Evolutionary conservation across 1,284 basidiomycete genomes (phyloP), one percentile per base, ranked within the genome.

Genomic region (Ganoderma boninense): DNA sequence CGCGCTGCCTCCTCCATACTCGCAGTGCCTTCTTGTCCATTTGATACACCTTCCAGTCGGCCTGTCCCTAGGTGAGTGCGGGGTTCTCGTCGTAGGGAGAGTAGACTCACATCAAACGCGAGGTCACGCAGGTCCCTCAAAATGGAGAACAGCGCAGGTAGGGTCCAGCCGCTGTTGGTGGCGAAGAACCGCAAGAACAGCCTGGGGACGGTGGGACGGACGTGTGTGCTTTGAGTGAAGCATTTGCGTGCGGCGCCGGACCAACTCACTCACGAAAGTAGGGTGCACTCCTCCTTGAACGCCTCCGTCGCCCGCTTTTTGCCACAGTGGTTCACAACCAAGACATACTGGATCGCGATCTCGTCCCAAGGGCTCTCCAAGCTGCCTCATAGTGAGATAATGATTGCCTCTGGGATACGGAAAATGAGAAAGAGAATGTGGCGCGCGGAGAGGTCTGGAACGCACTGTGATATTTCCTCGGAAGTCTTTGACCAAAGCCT

Each of bases 1-100:
- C 97, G 85, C 0, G 97, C 95, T n/a, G 96, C 93, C 76, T 97
- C 96, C 77, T 99, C 97, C 86, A 97, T 92, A 71, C 89, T 92
- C 26, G 90, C 91, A 65, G 89, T 92, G 73, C 87, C 88, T 74
- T 87, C 88, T 75, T 88, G 86, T 73, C 85, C 85, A 70, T 86
- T 87, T 62, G 85, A 85, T 74, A 84, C 88, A 40, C 89, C 89
- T 72, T 91, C 86, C 42, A 87, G 73, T 95, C 93, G 66, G 92
- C 92, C 93, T 94, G 73, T n/a, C 35, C 14, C 68, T 44, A 38
- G 35, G 60, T 68, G 11, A 67, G 71, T 38, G 16, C 32, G 7
- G 1, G 1, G 42, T 3, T 46, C 40, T 32, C 38, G 52, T 23
- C 2, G 26, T 18, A 43, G 32, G 20, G 14, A 23, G 44, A 40